phyloP scores from a whole-genome alignment of 1,139 yeast species.

The Taiozyma sp. region DNA sequence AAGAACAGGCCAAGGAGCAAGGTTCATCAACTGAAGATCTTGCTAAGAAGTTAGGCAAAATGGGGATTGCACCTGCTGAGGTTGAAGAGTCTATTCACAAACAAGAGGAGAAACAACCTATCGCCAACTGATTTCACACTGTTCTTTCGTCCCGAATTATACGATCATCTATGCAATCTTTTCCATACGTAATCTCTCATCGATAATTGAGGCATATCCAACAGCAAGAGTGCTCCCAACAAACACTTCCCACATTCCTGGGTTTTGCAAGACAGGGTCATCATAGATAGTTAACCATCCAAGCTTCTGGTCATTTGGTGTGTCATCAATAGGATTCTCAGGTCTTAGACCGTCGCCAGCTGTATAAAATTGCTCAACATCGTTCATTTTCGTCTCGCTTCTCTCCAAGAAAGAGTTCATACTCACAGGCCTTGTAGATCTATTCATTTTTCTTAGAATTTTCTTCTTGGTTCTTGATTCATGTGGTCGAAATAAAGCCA shows the following conservation, averaged over 20 bases:
- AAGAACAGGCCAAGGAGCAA: slow-evolving; percentile 7
- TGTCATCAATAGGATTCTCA: slow-evolving; percentile 49
- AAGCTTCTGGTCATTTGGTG: slow-evolving; percentile 52
- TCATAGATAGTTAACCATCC: slow-evolving; percentile 66
- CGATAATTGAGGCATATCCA: slow-evolving; percentile 39
- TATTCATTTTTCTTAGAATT: slow-evolving; percentile 30
- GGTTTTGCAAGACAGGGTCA: slow-evolving; percentile 26
- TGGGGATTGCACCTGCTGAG: slow-evolving; percentile 9
- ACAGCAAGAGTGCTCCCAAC: slow-evolving; percentile 51
- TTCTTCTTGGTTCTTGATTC: slow-evolving; percentile 41
- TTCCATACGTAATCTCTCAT: slow-evolving; percentile 13
- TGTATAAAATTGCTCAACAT: slow-evolving; percentile 29
- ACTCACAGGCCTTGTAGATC: slow-evolving; percentile 1
- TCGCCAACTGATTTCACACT: background rate
- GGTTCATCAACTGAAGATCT: slow-evolving; percentile 6
- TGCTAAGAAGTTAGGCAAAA: slow-evolving; percentile 3
- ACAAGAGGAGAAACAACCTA: background rate
- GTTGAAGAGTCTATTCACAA: background rate
- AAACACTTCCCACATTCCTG: slow-evolving; percentile 51
- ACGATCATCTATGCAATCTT: background rate
- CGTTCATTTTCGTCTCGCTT: background rate
- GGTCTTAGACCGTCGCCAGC: slow-evolving; percentile 55
- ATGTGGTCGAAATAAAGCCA: slow-evolving; percentile 51
- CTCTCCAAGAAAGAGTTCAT: background rate
- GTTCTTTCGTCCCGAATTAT: background rate